Percentiles rank a stretch among this genome's conserved stretches.
Evolutionary conservation across 495 filamentous ascomycete genomes (phyloP).

Genomic region (Hypoxylon lienhwacheense): DNA sequence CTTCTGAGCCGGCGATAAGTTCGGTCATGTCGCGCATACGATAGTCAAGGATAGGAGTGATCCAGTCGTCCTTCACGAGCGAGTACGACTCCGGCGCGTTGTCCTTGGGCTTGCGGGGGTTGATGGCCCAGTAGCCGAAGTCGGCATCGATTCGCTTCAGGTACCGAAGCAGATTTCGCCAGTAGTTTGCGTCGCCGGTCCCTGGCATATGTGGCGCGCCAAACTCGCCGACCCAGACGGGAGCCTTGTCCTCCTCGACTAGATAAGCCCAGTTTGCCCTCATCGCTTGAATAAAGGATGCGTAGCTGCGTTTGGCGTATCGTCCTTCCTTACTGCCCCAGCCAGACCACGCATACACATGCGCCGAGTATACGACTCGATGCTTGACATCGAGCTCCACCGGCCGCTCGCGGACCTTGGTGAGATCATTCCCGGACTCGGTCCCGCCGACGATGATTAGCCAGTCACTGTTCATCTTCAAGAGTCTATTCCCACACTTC

Average conservation of each 20-base stretch:
- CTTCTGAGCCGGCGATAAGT: conserved; percentile 43
- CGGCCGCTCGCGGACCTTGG: conserved; percentile 52
- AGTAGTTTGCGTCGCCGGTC: conserved; percentile 59
- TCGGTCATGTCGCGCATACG: conserved; percentile 58
- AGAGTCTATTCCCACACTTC: conserved; percentile 54
- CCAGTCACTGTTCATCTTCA: conserved; percentile 60
- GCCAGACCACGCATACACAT: conserved; percentile 65
- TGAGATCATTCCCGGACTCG: conserved; percentile 60
- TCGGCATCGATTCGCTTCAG: conserved; percentile 57
- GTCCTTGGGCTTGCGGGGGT: conserved; percentile 59
- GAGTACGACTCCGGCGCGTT: conserved; percentile 57
- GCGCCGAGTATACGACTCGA: conserved; percentile 62
- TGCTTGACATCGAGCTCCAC: conserved; percentile 54
- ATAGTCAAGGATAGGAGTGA: conserved; percentile 58
- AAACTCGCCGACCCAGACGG: conserved; percentile 65
- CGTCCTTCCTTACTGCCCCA: conserved; percentile 58
- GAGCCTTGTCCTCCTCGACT: conserved; percentile 57
- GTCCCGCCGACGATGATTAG: conserved; percentile 64
- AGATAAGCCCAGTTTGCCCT: conserved; percentile 63
- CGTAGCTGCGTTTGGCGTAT: conserved; percentile 56
- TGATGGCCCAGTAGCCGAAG: conserved; percentile 67
- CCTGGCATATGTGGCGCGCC: conserved; percentile 53
- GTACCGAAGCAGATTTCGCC: conserved; percentile 58
- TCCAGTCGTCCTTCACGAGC: conserved; percentile 60
- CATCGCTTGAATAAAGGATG: conserved; percentile 60